These are phyloP conservation scores for Aspergillus vadensis DNA, from an alignment of 2,329 filamentous ascomycete genomes.

Conservation along the genomic window DNA sequence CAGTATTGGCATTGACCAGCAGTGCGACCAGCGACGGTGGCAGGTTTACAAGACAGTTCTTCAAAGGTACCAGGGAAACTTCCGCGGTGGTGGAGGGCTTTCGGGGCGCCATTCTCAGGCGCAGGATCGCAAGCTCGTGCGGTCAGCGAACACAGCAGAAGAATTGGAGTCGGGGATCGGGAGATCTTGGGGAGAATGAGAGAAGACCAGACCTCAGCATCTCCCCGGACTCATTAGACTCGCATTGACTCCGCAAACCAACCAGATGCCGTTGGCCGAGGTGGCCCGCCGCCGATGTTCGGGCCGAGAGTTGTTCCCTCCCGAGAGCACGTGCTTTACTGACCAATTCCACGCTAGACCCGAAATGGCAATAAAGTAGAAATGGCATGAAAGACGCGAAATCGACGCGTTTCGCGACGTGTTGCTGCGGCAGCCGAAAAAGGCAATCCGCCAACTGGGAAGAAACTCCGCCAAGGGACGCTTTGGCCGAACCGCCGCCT, in stretches of 20 bases:
- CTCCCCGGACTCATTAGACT: slow-evolving; percentile 26
- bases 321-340: slow-evolving; percentile 28
- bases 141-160: slow-evolving; percentile 18
- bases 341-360: slow-evolving; percentile 11
- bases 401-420: slow-evolving; percentile 32
- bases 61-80: slow-evolving; percentile 80
- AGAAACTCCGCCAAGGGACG: not conserved
- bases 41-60: slow-evolving; percentile 93
- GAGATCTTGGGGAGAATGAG: slow-evolving; percentile 13
- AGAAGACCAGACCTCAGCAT: slow-evolving; percentile 27
- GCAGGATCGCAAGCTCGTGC: slow-evolving; percentile 15
- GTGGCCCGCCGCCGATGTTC: slow-evolving; percentile 19
- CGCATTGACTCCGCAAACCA: slow-evolving; percentile 28
- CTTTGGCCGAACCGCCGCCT: slow-evolving; percentile 7
- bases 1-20: slow-evolving; percentile 85
- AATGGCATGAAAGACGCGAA: slow-evolving; percentile 27
- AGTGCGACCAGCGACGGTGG: slow-evolving; percentile 80
- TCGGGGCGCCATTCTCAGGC: slow-evolving; percentile 46
- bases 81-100: slow-evolving; percentile 71
- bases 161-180: slow-evolving; percentile 12
- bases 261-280: slow-evolving; percentile 28
- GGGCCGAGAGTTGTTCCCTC: slow-evolving; percentile 38
- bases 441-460: slow-evolving; percentile 13
- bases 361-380: slow-evolving; percentile 9
- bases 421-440: slow-evolving; percentile 19